Percentiles rank a stretch among this genome's conserved stretches.
Conservation (phyloP, 2,329 filamentous ascomycete species). For the Epichloe brachyelytri region DNA sequence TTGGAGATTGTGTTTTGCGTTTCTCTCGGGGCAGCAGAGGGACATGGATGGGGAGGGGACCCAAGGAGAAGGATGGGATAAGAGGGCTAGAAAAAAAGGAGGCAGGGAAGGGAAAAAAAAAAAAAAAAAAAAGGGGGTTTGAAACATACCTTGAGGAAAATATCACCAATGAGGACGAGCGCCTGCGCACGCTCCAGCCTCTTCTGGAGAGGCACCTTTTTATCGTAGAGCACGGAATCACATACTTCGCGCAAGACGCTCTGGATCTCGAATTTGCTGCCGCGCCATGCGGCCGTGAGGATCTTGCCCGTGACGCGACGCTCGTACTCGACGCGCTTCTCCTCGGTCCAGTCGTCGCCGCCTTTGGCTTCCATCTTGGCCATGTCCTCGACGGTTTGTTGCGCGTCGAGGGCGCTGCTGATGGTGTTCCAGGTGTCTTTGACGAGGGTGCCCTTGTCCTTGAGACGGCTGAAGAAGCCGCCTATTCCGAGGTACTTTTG, state of each 20-base stretch:
- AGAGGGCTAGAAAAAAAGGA: background rate
- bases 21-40: too few relatives aligned
- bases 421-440: constrained; percentile 99
- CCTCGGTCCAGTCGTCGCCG: constrained; percentile 96
- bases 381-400: constrained; percentile 99
- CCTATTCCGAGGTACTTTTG: constrained; percentile 95
- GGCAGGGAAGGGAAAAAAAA: background rate
- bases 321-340: constrained; percentile 92
- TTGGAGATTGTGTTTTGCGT: too few relatives aligned
- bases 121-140: background rate
- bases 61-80: too few relatives aligned
- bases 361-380: constrained; percentile 87
- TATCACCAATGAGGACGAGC: constrained; percentile 74
- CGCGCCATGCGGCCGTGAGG: constrained; percentile 87
- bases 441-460: constrained; percentile 91
- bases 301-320: constrained; percentile 96
- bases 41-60: too few relatives aligned
- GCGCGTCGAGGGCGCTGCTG: constrained; percentile 87
- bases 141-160: constrained; percentile 65
- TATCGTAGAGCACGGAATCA: constrained; percentile 69
- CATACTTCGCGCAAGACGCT: constrained; percentile 90
- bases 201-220: constrained; percentile 71
- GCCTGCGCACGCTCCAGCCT: constrained; percentile 83
- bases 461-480: constrained; percentile 85
- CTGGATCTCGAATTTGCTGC: constrained; percentile 96